A percentile compares a stretch with the other conserved stretches of the same genome.
Conservation (phyloP, 768 basidiomycete species). For the Serendipita sp. region DNA sequence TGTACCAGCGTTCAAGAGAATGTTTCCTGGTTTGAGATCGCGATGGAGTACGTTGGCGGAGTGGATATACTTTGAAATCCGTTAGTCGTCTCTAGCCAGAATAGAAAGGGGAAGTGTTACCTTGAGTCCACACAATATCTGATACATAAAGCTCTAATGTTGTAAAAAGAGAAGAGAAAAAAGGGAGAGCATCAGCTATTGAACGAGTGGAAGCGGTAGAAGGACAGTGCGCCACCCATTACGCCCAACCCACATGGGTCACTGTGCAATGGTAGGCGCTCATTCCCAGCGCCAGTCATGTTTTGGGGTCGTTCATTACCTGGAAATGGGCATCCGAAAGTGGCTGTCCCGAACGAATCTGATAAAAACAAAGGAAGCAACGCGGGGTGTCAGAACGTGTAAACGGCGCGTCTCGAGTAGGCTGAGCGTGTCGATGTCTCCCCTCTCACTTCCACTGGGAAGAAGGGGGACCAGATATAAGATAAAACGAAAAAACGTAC, state of each 20-base stretch:
- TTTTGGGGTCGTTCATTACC: conserved; percentile 7
- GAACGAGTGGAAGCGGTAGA: too few species aligned
- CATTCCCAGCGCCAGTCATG: too few species aligned
- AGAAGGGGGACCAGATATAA: too few species aligned
- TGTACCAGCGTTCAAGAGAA: conserved; percentile 10
- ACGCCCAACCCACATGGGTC: neutral
- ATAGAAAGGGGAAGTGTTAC: conserved; percentile 14
- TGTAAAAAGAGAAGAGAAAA: too few species aligned
- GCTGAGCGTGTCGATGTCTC: too few species aligned
- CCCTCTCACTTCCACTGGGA: neutral
- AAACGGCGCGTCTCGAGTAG: neutral
- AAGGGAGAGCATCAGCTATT: too few species aligned
- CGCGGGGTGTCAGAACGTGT: neutral
- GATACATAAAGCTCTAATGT: conserved; percentile 95
- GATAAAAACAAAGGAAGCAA: conserved; percentile 11
- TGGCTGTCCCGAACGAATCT: conserved; percentile 79
- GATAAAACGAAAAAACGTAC: conserved; percentile 28
- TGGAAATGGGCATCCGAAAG: conserved; percentile 86
- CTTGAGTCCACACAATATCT: conserved; percentile 93
- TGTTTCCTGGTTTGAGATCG: conserved; percentile 65
- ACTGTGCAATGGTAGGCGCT: neutral
- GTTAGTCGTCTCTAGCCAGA: neutral
- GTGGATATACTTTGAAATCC: conserved; percentile 56
- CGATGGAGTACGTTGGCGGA: conserved; percentile 96
- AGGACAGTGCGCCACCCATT: neutral